Evolutionary conservation across 1,284 basidiomycete species (phyloP).

Genomic region (Marasmius tenuissimus): DNA sequence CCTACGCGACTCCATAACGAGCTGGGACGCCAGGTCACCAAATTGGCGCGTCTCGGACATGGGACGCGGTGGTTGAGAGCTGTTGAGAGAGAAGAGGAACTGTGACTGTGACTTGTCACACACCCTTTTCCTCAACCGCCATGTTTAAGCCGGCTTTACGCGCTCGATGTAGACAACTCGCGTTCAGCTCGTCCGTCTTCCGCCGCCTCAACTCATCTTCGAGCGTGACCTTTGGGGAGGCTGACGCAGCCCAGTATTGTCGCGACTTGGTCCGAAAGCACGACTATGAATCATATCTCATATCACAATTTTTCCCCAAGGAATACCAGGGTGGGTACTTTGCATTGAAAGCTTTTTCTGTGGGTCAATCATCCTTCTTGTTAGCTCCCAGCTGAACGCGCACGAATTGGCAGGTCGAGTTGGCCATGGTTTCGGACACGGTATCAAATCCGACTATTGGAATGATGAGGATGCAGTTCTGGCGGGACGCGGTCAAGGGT

Average conservation of each 20-base stretch:
- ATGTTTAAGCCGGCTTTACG: not conserved
- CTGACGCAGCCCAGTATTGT: constrained; percentile 62
- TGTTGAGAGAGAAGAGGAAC: not conserved
- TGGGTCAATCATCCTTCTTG: constrained; percentile 42
- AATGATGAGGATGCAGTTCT: constrained; percentile 90
- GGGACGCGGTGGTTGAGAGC: constrained; percentile 4
- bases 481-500: constrained; percentile 82
- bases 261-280: constrained; percentile 67
- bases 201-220: not conserved
- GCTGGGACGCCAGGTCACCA: constrained; percentile 85
- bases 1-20: constrained; percentile 83
- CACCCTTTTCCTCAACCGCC: not conserved
- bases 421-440: constrained; percentile 79
- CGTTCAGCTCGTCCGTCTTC: not conserved
- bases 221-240: constrained; percentile 5
- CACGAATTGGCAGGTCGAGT: constrained; percentile 62
- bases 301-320: constrained; percentile 76
- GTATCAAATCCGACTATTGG: constrained; percentile 82
- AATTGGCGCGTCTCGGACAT: constrained; percentile 49
- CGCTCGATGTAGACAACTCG: not conserved
- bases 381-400: constrained; percentile 13
- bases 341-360: constrained; percentile 86
- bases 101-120: constrained; percentile 1
- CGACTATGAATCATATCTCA: constrained; percentile 82
- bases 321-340: constrained; percentile 70